Evolutionary conservation across 1,284 basidiomycete genomes (phyloP).

Genomic region (Ustilago loliicola): DNA sequence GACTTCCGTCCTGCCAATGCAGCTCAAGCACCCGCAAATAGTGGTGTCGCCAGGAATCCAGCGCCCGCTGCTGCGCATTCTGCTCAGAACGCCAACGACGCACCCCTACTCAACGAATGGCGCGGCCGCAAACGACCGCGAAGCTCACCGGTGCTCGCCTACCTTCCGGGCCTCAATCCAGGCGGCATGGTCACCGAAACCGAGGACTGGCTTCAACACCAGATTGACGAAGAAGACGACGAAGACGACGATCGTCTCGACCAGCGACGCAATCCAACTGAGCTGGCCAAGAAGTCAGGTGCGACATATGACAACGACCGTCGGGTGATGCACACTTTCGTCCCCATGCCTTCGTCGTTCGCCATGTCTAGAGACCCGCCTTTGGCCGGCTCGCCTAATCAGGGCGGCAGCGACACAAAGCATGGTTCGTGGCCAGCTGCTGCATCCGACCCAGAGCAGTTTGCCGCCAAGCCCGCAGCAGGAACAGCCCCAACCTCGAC

Average conservation of each 20-base stretch:
- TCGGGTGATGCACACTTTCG: conserved; percentile 28
- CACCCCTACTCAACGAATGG: conserved; percentile 20
- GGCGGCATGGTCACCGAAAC: conserved; percentile 24
- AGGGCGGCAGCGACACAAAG: conserved; percentile 39
- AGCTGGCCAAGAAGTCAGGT: conserved; percentile 8
- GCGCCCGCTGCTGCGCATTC: not conserved
- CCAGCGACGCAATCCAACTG: conserved; percentile 4
- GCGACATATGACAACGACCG: conserved; percentile 21
- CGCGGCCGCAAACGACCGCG: conserved; percentile 35
- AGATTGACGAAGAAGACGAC: conserved; percentile 25
- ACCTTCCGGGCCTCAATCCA: conserved; percentile 11
- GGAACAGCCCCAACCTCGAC: conserved; percentile 3
- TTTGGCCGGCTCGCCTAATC: conserved; percentile 19
- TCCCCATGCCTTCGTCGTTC: conserved; percentile 28
- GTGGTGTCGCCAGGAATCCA: not conserved
- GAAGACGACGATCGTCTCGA: conserved; percentile 7
- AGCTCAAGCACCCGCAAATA: not conserved
- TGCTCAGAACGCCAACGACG: conserved; percentile 4
- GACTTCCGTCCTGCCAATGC: not conserved
- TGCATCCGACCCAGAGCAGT: conserved; percentile 23
- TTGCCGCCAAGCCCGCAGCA: conserved; percentile 11
- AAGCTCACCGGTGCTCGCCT: conserved; percentile 27
- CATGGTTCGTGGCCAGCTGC: conserved; percentile 37
- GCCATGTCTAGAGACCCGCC: conserved; percentile 30
- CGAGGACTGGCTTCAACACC: conserved; percentile 19